A percentile compares a stretch with the other conserved stretches of the same genome.
These are phyloP conservation scores for Nicotiana knightiana DNA, from an alignment of 257 asterid species.

Conservation along the genomic window DNA sequence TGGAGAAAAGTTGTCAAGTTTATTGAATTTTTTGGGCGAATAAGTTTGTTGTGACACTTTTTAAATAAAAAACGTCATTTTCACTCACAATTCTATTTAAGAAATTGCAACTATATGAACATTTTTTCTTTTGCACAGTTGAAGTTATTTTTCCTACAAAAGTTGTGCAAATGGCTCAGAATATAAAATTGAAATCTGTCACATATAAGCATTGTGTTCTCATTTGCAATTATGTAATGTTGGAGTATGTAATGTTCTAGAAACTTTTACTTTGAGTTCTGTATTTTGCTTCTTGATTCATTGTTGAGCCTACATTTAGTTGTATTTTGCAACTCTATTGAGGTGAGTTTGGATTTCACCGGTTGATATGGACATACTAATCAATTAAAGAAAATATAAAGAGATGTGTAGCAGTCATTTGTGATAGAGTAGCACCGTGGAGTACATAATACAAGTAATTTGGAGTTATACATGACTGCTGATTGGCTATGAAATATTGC, in stretches of 20 bases:
- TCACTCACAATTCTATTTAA: too few species aligned
- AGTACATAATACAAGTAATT: background rate
- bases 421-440: background rate
- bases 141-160: background rate
- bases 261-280: background rate
- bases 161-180: too few species aligned
- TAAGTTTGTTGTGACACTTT: too few species aligned
- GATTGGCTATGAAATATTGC: background rate
- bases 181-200: too few species aligned
- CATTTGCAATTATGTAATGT: background rate
- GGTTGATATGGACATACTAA: background rate
- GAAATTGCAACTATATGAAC: too few species aligned
- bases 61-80: too few species aligned
- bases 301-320: background rate
- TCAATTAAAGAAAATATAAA: too few species aligned
- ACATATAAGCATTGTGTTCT: background rate
- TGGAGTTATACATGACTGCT: background rate
- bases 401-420: too few species aligned
- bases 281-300: background rate
- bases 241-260: background rate
- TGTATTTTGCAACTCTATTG: background rate
- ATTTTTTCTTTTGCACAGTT: too few species aligned
- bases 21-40: too few species aligned
- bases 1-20: too few species aligned
- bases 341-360: background rate